These are phyloP conservation scores for Aspergillus egyptiacus DNA, from an alignment of 495 filamentous ascomycete species.

Conservation along the genomic window DNA sequence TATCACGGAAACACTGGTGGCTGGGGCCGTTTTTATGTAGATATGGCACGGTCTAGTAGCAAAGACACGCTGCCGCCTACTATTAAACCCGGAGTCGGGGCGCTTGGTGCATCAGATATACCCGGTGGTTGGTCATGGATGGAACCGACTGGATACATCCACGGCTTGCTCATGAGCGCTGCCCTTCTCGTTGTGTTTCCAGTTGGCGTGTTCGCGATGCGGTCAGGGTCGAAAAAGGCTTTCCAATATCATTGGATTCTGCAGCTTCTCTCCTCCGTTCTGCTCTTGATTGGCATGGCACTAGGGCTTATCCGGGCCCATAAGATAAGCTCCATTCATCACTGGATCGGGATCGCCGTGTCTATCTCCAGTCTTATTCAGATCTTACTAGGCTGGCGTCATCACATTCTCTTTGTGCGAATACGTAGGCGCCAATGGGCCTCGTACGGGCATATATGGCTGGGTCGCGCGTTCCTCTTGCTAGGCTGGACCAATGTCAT, in stretches of 20 bases:
- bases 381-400: slow-evolving; percentile 7
- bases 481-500: slow-evolving; percentile 10
- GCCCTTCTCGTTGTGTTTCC: slow-evolving; percentile 7
- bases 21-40: slow-evolving; percentile 1
- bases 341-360: slow-evolving; percentile 4
- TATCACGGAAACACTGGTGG: neutral
- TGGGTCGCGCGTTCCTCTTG: slow-evolving; percentile 3
- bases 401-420: slow-evolving; percentile 10
- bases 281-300: neutral
- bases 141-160: neutral
- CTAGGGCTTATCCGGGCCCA: slow-evolving; percentile 6
- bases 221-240: slow-evolving; percentile 1
- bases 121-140: slow-evolving; percentile 5
- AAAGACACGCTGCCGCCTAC: neutral
- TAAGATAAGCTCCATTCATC: slow-evolving; percentile 3
- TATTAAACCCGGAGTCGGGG: neutral
- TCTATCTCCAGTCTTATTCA: neutral
- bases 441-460: slow-evolving; percentile 11
- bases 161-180: slow-evolving; percentile 8
- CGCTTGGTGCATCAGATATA: neutral
- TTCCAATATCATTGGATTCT: slow-evolving; percentile 11
- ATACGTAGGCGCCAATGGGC: slow-evolving; percentile 8
- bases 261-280: slow-evolving; percentile 6
- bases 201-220: slow-evolving; percentile 8
- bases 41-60: neutral